These are phyloP conservation scores for Talaromyces proteolyticus DNA, from an alignment of 495 filamentous ascomycete species.

Conservation along the genomic window DNA sequence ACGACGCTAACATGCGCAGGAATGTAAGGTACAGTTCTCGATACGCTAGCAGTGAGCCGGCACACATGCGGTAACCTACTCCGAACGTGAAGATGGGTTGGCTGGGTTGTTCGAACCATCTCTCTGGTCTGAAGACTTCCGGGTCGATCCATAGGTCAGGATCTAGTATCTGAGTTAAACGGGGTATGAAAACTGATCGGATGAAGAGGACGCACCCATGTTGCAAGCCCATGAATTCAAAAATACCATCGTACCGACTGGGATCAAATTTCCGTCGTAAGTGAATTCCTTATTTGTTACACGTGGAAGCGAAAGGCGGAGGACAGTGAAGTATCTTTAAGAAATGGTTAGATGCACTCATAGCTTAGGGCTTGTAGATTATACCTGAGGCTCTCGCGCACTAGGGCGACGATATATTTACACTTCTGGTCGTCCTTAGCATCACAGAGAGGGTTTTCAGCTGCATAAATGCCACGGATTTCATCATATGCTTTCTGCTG, in stretches of 20 bases:
- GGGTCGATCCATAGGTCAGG: slow-evolving; percentile 53
- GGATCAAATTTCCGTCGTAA: slow-evolving; percentile 50
- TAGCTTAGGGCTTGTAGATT: too few species aligned
- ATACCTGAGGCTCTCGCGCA: slow-evolving; percentile 54
- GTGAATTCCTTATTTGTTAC: slow-evolving; percentile 53
- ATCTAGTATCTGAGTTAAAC: slow-evolving; percentile 24
- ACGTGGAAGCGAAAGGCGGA: slow-evolving; percentile 54
- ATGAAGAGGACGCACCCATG: slow-evolving; percentile 45
- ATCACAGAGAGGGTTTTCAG: slow-evolving; percentile 49
- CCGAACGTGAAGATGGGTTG: slow-evolving; percentile 57
- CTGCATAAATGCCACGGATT: slow-evolving; percentile 47
- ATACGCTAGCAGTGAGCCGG: slow-evolving; percentile 56
- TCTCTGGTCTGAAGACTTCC: slow-evolving; percentile 53
- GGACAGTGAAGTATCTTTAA: slow-evolving; percentile 53
- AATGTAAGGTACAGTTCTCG: slow-evolving; percentile 61
- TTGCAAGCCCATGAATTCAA: slow-evolving; percentile 64
- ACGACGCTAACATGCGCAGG: slow-evolving; percentile 53
- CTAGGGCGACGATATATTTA: slow-evolving; percentile 52
- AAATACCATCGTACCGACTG: slow-evolving; percentile 54
- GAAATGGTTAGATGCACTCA: too few species aligned
- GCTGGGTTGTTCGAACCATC: slow-evolving; percentile 58
- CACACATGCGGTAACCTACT: slow-evolving; percentile 61
- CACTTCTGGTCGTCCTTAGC: slow-evolving; percentile 57
- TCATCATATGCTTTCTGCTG: slow-evolving; percentile 52
- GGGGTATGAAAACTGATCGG: neutral